A percentile compares a stretch with the other conserved stretches of the same genome.
Evolutionary conservation across 2,329 filamentous ascomycete genomes (phyloP).

Genomic region (Trichoderma koningii): DNA sequence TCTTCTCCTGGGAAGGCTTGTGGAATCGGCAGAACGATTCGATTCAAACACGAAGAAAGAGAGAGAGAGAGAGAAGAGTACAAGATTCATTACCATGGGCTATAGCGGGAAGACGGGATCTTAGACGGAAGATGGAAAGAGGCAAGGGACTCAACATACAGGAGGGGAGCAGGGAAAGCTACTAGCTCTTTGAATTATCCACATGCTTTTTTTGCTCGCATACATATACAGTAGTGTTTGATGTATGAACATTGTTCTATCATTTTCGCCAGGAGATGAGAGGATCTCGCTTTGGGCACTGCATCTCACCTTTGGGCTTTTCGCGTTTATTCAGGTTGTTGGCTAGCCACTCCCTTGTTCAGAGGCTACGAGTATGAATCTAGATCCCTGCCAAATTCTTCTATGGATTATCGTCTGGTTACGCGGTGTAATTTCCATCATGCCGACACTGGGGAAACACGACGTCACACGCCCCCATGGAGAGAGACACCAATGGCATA

Average conservation of each 20-base stretch:
- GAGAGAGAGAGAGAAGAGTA: background rate
- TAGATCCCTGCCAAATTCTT: background rate
- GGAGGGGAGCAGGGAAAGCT: conserved; percentile 18
- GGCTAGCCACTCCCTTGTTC: no score
- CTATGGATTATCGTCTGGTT: background rate
- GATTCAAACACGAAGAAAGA: background rate
- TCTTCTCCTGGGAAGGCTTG: conserved; percentile 19
- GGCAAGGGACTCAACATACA: background rate
- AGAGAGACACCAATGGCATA: no score
- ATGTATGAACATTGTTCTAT: background rate
- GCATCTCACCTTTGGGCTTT: no score
- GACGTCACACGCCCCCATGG: no score
- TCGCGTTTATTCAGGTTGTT: no score
- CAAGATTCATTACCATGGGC: conserved; percentile 11
- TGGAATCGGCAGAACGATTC: conserved; percentile 3
- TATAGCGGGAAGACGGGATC: conserved; percentile 17
- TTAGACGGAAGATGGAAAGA: conserved; percentile 16
- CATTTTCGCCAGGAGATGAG: no score
- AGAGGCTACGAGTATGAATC: background rate
- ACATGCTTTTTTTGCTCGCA: background rate
- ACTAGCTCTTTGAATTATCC: conserved; percentile 23
- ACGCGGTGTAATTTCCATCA: conserved; percentile 7
- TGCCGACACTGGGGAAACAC: background rate
- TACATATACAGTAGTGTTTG: conserved; percentile 2
- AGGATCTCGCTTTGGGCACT: no score